These are phyloP conservation scores for Boeremia exigua DNA, from an alignment of 2,329 filamentous ascomycete species.

Conservation along the genomic window DNA sequence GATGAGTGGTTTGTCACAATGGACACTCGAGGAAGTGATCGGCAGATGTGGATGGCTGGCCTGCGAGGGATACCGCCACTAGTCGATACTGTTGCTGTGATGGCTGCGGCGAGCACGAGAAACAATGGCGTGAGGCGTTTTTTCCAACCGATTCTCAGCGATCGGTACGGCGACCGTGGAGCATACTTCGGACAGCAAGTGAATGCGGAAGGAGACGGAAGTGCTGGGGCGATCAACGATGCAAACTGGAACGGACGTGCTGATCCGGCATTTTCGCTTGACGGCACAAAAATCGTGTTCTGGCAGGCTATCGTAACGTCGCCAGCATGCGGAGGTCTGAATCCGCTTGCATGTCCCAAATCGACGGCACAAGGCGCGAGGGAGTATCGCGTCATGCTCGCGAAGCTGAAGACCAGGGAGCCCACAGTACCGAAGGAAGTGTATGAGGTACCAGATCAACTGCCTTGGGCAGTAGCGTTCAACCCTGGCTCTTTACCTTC, in stretches of 20 bases:
- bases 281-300: constrained; percentile 54
- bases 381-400: constrained; percentile 53
- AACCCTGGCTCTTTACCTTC: constrained; percentile 20
- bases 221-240: constrained; percentile 45
- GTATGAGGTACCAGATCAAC: constrained; percentile 31
- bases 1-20: constrained; percentile 53
- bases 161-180: constrained; percentile 54
- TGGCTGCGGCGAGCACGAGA: constrained; percentile 47
- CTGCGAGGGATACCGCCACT: constrained; percentile 55
- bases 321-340: constrained; percentile 53
- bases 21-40: constrained; percentile 53
- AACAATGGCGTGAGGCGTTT: constrained; percentile 57
- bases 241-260: constrained; percentile 58
- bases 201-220: constrained; percentile 43
- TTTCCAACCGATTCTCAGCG: constrained; percentile 55
- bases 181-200: constrained; percentile 53
- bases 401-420: constrained; percentile 44
- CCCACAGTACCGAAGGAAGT: constrained; percentile 31
- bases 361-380: constrained; percentile 51
- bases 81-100: constrained; percentile 36
- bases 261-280: constrained; percentile 52
- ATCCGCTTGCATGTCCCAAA: constrained; percentile 51
- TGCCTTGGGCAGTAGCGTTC: constrained; percentile 48
- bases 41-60: constrained; percentile 52
- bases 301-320: constrained; percentile 49